phyloP scores from a whole-genome alignment of 2,329 filamentous ascomycete species.

The Xylariales sp. region DNA sequence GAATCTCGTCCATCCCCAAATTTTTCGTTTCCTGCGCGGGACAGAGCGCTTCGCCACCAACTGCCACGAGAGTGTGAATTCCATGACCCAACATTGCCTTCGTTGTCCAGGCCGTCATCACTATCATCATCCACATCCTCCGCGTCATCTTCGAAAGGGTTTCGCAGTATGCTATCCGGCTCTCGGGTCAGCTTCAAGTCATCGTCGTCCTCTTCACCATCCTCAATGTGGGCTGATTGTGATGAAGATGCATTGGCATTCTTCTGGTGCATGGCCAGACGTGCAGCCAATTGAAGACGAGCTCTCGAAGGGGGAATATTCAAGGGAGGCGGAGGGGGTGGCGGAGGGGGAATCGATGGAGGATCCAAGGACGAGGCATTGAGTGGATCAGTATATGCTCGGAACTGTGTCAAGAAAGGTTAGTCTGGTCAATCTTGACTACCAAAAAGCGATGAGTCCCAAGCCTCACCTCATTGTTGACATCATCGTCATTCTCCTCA shows the following conservation, averaged over 20 bases:
- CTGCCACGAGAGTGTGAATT: slow-evolving; percentile 30
- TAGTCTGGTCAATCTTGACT: neutral
- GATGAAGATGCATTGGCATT: slow-evolving; percentile 42
- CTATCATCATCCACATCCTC: slow-evolving; percentile 50
- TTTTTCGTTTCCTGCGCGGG: slow-evolving; percentile 20
- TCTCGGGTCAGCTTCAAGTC: slow-evolving; percentile 17
- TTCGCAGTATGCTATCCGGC: slow-evolving; percentile 19
- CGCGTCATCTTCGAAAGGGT: slow-evolving; percentile 36
- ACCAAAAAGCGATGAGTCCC: no score
- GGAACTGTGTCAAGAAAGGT: slow-evolving; percentile 50
- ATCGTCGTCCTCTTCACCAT: slow-evolving; percentile 31
- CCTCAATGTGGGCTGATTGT: slow-evolving; percentile 33
- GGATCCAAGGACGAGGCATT: slow-evolving; percentile 48
- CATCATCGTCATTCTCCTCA: slow-evolving; percentile 77
- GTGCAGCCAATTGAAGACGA: slow-evolving; percentile 82
- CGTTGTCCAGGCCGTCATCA: slow-evolving; percentile 29
- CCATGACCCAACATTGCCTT: slow-evolving; percentile 30
- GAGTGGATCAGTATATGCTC: slow-evolving; percentile 52
- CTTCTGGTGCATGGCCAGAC: slow-evolving; percentile 72
- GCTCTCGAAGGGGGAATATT: slow-evolving; percentile 85
- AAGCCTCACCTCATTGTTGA: slow-evolving; percentile 62
- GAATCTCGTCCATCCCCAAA: slow-evolving; percentile 35
- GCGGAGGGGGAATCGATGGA: slow-evolving; percentile 55
- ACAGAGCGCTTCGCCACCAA: slow-evolving; percentile 45
- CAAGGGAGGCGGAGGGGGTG: slow-evolving; percentile 70